phyloP scores from a whole-genome alignment of 306 rosid species.

The Quercus suber region DNA sequence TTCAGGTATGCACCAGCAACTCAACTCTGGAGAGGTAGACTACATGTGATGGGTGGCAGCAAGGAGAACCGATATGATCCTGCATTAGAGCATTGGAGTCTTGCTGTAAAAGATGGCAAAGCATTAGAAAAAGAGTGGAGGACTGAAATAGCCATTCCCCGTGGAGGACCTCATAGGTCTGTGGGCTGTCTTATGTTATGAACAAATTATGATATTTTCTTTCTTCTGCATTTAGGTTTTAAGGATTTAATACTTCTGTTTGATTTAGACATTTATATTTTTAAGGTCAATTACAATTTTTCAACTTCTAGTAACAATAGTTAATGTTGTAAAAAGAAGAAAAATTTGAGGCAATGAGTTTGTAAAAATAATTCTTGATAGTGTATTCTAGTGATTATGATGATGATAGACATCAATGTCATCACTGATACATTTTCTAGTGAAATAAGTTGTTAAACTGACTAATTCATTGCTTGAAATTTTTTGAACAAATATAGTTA shows the following conservation, averaged over 20 bases:
- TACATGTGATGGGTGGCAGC: conserved; percentile 99
- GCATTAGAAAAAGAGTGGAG: conserved; percentile 79
- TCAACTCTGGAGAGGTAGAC: conserved; percentile 92
- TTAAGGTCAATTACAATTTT: background rate
- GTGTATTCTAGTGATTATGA: background rate
- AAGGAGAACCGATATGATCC: conserved; percentile 95
- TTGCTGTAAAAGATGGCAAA: conserved; percentile 83
- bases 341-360: background rate
- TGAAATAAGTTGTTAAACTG: background rate
- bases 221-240: background rate
- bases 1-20: conserved; percentile 96
- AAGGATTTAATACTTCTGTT: background rate
- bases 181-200: conserved; percentile 9
- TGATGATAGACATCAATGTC: background rate
- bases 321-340: background rate
- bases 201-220: conserved; percentile 3
- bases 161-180: conserved; percentile 98
- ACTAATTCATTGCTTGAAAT: background rate
- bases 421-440: background rate
- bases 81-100: conserved; percentile 91
- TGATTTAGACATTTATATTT: background rate
- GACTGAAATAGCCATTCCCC: conserved; percentile 81
- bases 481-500: background rate
- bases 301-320: background rate
- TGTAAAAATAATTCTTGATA: background rate